phyloP scores from a whole-genome alignment of 805 yeast species.

The Clavispora fructus region DNA sequence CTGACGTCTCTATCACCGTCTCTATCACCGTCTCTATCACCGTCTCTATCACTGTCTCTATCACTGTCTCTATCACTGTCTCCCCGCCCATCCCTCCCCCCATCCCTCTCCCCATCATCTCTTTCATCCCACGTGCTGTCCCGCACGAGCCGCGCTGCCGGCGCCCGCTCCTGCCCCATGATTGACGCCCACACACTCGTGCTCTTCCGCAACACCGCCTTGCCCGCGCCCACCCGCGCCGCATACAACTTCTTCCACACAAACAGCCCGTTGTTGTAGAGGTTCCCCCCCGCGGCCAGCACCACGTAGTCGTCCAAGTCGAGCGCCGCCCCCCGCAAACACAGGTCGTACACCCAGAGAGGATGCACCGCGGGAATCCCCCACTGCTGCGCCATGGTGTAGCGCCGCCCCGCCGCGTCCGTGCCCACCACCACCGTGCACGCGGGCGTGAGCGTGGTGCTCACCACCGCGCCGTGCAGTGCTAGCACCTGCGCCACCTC shows the following conservation, averaged over 20 bases:
- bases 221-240: conserved; percentile 1
- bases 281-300: conserved; percentile 6
- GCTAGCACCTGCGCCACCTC: conserved; percentile 31
- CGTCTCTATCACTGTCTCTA: too few species aligned
- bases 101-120: conserved; percentile 5
- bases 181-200: conserved; percentile 39
- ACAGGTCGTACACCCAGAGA: conserved; percentile 43
- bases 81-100: too few species aligned
- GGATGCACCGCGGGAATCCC: conserved; percentile 49
- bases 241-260: conserved; percentile 31
- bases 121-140: conserved; percentile 24
- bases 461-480: conserved; percentile 45
- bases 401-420: conserved; percentile 47
- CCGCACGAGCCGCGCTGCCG: conserved; percentile 6
- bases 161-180: conserved; percentile 23
- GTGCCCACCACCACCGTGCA: conserved; percentile 46
- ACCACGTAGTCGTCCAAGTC: conserved; percentile 37
- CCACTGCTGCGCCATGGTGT: conserved; percentile 49
- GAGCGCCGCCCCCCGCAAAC: conserved; percentile 40
- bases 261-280: conserved; percentile 24
- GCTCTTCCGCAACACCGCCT: neutral
- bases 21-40: too few species aligned
- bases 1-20: too few species aligned
- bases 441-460: conserved; percentile 44
- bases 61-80: too few species aligned